Percentiles rank a stretch among this genome's conserved stretches.
Evolutionary conservation across 805 yeast species (phyloP).

Genomic region (Saccharomycopsis capsularis): DNA sequence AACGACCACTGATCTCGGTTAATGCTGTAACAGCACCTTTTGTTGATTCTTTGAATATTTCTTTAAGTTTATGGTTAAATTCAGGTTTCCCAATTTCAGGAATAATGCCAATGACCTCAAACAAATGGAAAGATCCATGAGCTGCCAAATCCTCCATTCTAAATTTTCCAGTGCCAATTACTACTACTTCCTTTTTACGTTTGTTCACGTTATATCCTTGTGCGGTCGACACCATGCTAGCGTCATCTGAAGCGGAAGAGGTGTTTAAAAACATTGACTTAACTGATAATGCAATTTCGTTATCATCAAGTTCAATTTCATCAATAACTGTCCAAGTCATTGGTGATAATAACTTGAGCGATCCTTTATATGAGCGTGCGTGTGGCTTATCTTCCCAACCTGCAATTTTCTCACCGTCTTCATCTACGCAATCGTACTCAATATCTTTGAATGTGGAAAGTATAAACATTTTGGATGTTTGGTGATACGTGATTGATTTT

Average conservation of each 20-base stretch:
- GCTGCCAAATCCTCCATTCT: slow-evolving; percentile 77
- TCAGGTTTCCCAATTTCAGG: slow-evolving; percentile 89
- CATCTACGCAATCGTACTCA: slow-evolving; percentile 63
- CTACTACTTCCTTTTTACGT: slow-evolving; percentile 56
- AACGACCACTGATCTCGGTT: slow-evolving; percentile 75
- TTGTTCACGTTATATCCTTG: slow-evolving; percentile 28
- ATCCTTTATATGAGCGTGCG: slow-evolving; percentile 54
- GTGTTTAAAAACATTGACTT: slow-evolving; percentile 46
- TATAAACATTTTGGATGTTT: slow-evolving; percentile 52
- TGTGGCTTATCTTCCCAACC: slow-evolving; percentile 50
- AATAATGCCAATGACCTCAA: slow-evolving; percentile 72
- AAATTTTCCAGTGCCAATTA: slow-evolving; percentile 70
- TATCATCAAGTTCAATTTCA: slow-evolving; percentile 53
- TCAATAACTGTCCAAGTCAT: slow-evolving; percentile 73
- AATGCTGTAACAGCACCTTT: slow-evolving; percentile 80
- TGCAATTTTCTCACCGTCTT: slow-evolving; percentile 58
- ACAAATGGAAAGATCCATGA: slow-evolving; percentile 68
- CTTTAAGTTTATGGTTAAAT: slow-evolving; percentile 69
- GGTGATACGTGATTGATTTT: slow-evolving; percentile 63
- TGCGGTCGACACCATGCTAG: slow-evolving; percentile 26
- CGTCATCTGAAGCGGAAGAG: slow-evolving; percentile 26
- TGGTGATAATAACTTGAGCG: slow-evolving; percentile 63
- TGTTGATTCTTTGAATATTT: slow-evolving; percentile 62
- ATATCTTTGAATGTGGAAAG: slow-evolving; percentile 53
- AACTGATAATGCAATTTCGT: slow-evolving; percentile 57